Conservation (phyloP, 352 stramenopile genomes). For the Globisporangium irregulare region DNA sequence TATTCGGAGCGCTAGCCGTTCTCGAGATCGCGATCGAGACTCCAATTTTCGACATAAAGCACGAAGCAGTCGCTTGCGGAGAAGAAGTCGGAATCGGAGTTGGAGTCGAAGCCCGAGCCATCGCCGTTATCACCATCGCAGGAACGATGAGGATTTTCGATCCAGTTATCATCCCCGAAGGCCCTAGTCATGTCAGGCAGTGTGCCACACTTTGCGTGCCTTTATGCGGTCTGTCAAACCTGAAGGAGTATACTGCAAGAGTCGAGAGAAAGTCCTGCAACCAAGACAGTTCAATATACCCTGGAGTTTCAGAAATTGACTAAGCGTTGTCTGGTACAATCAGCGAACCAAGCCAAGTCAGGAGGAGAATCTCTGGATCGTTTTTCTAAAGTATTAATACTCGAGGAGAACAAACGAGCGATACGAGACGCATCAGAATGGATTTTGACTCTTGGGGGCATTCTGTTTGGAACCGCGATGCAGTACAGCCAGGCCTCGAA, state of each 20-base stretch:
- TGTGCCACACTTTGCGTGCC: neutral
- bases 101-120: neutral
- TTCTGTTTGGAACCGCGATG: neutral
- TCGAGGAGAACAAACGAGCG: neutral
- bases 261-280: neutral
- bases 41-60: neutral
- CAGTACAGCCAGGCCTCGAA: neutral
- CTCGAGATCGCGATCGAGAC: neutral
- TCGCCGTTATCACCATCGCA: neutral
- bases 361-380: neutral
- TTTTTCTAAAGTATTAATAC: conserved; percentile 17
- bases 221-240: neutral
- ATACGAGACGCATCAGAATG: neutral
- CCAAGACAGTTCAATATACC: neutral
- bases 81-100: conserved; percentile 13
- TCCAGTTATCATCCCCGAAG: neutral
- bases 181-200: neutral
- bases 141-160: neutral
- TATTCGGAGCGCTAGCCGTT: conserved; percentile 3
- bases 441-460: neutral
- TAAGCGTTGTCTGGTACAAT: neutral
- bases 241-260: neutral
- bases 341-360: neutral
- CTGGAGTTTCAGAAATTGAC: neutral
- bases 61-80: neutral